phyloP scores from a whole-genome alignment of 208 protist genomes.

The Leptomonas seymouri region DNA sequence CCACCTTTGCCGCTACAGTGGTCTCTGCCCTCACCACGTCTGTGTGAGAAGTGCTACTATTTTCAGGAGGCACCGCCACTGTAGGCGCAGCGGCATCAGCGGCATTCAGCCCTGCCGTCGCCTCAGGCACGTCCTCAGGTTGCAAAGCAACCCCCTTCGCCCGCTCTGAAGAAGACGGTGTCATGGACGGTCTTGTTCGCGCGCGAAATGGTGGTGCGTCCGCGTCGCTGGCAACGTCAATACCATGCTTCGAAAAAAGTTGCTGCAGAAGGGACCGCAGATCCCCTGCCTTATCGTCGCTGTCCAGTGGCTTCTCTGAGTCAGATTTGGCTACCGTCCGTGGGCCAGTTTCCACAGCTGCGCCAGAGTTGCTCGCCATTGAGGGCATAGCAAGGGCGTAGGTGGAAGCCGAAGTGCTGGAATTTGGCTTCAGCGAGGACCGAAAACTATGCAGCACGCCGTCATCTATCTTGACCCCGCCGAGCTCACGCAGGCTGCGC shows the following conservation, averaged over 20 bases:
- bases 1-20: no score
- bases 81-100: neutral
- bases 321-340: no score
- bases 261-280: slow-evolving; percentile 6
- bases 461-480: slow-evolving; percentile 2
- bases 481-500: slow-evolving; percentile 23
- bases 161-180: neutral
- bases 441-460: slow-evolving; percentile 9
- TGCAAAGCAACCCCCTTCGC: neutral
- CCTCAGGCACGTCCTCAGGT: neutral
- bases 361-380: no score
- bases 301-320: neutral
- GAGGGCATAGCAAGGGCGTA: no score
- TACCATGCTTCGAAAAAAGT: slow-evolving; percentile 5
- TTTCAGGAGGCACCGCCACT: no score
- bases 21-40: no score
- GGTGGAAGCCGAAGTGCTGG: neutral
- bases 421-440: neutral
- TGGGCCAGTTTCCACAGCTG: neutral
- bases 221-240: slow-evolving; percentile 1
- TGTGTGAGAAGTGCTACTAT: no score
- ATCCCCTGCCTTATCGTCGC: neutral
- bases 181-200: neutral
- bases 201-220: slow-evolving; percentile 13
- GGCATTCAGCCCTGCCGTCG: neutral